Percentiles rank a stretch among this genome's conserved stretches.
These are phyloP conservation scores for Silene latifolia DNA, from an alignment of 148 eudicot genomes.

Conservation along the genomic window DNA sequence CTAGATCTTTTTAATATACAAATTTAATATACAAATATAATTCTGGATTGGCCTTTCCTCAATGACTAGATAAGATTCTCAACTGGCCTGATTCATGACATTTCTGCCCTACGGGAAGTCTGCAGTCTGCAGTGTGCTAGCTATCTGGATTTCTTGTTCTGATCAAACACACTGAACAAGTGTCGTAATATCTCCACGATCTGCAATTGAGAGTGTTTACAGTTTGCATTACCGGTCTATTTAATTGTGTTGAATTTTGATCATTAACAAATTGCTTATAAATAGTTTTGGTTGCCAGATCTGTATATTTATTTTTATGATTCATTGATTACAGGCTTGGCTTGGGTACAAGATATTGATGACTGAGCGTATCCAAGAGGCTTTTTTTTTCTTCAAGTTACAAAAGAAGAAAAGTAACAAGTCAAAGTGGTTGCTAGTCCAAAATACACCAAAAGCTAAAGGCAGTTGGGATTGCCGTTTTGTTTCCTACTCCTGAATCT, in stretches of 20 bases:
- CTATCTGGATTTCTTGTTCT: too few species aligned
- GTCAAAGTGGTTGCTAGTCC: not conserved
- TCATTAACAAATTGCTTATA: not conserved
- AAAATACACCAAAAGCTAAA: not conserved
- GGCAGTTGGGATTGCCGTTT: constrained; percentile 1
- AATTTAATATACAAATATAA: too few species aligned
- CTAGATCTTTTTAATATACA: too few species aligned
- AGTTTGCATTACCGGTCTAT: too few species aligned
- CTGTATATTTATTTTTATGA: not conserved
- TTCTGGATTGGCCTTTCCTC: not conserved
- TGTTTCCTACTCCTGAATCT: not conserved
- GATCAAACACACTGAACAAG: too few species aligned
- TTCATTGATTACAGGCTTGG: constrained; percentile 52
- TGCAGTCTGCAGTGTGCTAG: too few species aligned
- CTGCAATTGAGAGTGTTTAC: too few species aligned
- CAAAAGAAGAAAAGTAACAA: not conserved
- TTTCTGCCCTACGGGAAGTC: too few species aligned
- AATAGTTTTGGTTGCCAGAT: not conserved
- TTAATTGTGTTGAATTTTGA: too few species aligned
- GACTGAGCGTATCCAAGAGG: constrained; percentile 28
- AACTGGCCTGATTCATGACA: too few species aligned
- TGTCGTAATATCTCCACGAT: too few species aligned
- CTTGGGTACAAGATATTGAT: constrained; percentile 76
- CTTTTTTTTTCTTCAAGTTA: not conserved
- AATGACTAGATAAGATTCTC: too few species aligned